These are phyloP conservation scores for Lachancea fermentati DNA, from an alignment of 805 yeast species.

Conservation along the genomic window DNA sequence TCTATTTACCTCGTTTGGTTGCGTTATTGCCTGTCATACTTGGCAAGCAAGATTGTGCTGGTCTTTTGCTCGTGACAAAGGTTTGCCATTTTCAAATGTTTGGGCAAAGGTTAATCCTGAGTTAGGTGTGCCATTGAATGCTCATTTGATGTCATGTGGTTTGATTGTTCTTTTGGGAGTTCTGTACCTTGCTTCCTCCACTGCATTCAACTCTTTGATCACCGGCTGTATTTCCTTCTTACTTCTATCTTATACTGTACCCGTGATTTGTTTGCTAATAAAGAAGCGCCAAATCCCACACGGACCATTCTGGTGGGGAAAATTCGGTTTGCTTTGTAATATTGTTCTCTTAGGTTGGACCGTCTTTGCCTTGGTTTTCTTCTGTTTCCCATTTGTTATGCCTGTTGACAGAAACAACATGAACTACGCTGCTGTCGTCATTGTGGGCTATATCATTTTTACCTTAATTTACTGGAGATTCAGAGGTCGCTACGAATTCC, in stretches of 20 bases:
- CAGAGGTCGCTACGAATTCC: conserved; percentile 34
- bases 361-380: conserved; percentile 51
- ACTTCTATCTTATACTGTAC: conserved; percentile 53
- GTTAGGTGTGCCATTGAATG: conserved; percentile 56
- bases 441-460: conserved; percentile 42
- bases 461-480: conserved; percentile 49
- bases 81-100: conserved; percentile 51
- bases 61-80: conserved; percentile 70
- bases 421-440: conserved; percentile 62
- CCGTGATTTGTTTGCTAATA: conserved; percentile 44
- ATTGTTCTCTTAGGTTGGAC: conserved; percentile 52
- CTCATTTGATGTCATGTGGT: conserved; percentile 52
- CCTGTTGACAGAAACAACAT: conserved; percentile 57
- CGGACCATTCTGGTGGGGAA: conserved; percentile 67
- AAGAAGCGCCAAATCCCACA: conserved; percentile 40
- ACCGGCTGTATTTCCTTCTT: conserved; percentile 59
- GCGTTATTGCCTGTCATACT: conserved; percentile 60
- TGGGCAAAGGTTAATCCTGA: conserved; percentile 49
- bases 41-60: conserved; percentile 70
- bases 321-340: conserved; percentile 47
- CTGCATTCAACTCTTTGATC: conserved; percentile 63
- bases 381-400: conserved; percentile 57
- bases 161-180: conserved; percentile 52
- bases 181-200: conserved; percentile 57
- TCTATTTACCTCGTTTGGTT: conserved; percentile 53